Base-by-base conservation (phyloP, 2,329 filamentous ascomycete species). In the Xylaria sp. region DNA sequence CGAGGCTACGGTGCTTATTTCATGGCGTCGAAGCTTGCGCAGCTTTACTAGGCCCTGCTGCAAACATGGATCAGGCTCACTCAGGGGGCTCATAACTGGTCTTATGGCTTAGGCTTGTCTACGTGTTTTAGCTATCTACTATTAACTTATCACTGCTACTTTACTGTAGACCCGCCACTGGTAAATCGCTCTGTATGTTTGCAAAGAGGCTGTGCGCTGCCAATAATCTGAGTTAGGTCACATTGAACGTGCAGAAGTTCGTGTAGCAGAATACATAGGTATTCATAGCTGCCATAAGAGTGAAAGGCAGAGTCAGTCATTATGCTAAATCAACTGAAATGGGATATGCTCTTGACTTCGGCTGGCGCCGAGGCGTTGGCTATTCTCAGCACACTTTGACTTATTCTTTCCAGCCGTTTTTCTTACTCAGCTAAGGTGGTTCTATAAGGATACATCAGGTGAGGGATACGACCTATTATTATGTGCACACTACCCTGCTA, bases 261-360 rank as follows among this genome's bases (percentile, higher is more conserved):
- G 34, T 54, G 9, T 20, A 34, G 34, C 28, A 28, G 18, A 54
- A 34, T 10, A 34, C 20, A n/a, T 37, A 20, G 5, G 8, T 28
- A 13, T 7, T 23, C 10, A 32, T 1, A 12, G 23, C 32, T 20
- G 18, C 4, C 20, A 18, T 39, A 13, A 23, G 52, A 34, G 52
- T 34, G 20, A 10, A n/a, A 20, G 15, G 28, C 13, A 9, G 32
- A 37, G 9, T 55, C 15, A 12, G 28, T 20, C 52, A 5, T 34
- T 34, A 28, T n/a, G 52, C 18, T 56, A n/a, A 37, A 56, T 39
- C 32, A 37, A 23, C n/a, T 56, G 20, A 44, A 44, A 44, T 44
- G 20, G 20, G 10, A 15, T 39, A 12, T 7, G 20, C 52, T 13
- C 52, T n/a, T 37, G 34, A 37, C 39, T 55, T 56, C 34, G 52